These are phyloP conservation scores for Diplogelasinospora grovesii DNA, from an alignment of 495 filamentous ascomycete species.

Conservation along the genomic window DNA sequence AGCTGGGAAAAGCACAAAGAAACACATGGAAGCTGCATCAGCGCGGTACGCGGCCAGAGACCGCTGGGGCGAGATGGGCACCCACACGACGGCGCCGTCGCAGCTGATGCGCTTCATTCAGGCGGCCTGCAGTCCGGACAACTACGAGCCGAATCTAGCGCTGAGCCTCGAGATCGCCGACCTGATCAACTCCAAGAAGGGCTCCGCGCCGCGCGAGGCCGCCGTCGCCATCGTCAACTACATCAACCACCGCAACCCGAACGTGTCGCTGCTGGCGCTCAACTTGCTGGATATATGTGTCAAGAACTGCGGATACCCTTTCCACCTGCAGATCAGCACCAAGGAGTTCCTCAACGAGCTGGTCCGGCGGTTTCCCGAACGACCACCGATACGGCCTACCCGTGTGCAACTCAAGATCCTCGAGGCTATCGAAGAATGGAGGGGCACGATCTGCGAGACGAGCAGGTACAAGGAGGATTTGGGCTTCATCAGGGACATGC, in stretches of 20 bases:
- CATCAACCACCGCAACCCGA: conserved; percentile 93
- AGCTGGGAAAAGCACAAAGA: too few relatives aligned
- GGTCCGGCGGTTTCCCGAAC: conserved; percentile 90
- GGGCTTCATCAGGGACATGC: conserved; percentile 96
- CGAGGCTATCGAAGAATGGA: conserved; percentile 97
- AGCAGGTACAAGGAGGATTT: conserved; percentile 95
- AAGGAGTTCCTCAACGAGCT: conserved; percentile 99
- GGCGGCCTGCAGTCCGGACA: conserved; percentile 89
- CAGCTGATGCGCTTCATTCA: conserved; percentile 92
- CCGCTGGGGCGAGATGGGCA: conserved; percentile 79
- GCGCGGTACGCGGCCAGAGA: conserved; percentile 93
- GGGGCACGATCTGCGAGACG: conserved; percentile 95
- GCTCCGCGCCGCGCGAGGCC: conserved; percentile 92
- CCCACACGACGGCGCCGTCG: conserved; percentile 68
- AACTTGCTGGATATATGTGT: conserved; percentile 95
- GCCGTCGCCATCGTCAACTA: conserved; percentile 90
- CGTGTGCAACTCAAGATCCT: conserved; percentile 87
- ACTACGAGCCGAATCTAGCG: conserved; percentile 95
- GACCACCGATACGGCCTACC: conserved; percentile 77
- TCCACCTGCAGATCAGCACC: conserved; percentile 96
- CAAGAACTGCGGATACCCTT: conserved; percentile 99
- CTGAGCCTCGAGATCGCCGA: conserved; percentile 95
- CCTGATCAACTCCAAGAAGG: conserved; percentile 96
- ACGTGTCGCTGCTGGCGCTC: conserved; percentile 85
- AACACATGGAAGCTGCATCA: conserved; percentile 81